Conservation (phyloP, 2,329 filamentous ascomycete species). For the Aureobasidium namibiae region DNA sequence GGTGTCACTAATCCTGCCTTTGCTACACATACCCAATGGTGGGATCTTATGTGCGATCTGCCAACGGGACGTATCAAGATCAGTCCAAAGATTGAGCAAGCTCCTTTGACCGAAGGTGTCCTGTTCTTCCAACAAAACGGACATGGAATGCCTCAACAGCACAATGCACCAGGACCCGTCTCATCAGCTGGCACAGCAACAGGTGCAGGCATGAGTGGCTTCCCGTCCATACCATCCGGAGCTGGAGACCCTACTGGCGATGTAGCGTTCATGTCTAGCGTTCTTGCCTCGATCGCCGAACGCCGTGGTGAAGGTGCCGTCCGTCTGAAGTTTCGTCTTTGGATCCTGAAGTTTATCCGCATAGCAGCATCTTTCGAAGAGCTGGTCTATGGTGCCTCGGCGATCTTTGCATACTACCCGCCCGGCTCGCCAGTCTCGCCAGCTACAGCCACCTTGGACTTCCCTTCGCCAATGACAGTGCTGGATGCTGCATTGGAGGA, state of each 20-base stretch:
- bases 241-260: constrained; percentile 71
- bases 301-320: constrained; percentile 86
- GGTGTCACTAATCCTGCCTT: constrained; percentile 97
- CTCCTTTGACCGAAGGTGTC: constrained; percentile 74
- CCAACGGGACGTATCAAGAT: constrained; percentile 91
- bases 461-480: neutral
- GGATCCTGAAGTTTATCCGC: constrained; percentile 88
- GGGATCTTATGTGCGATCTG: constrained; percentile 92
- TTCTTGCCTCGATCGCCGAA: constrained; percentile 73
- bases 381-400: constrained; percentile 85
- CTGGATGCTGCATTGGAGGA: constrained; percentile 17
- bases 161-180: constrained; percentile 16
- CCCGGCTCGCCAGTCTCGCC: constrained; percentile 14
- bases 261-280: constrained; percentile 76
- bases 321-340: constrained; percentile 85
- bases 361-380: constrained; percentile 93
- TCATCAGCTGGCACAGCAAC: constrained; percentile 26
- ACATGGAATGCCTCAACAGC: neutral
- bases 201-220: constrained; percentile 27
- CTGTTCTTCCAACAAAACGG: constrained; percentile 61
- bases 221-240: constrained; percentile 8
- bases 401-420: constrained; percentile 60
- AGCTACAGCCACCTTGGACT: neutral
- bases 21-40: constrained; percentile 92
- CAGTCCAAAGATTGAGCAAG: constrained; percentile 74